Conservation (phyloP, 768 basidiomycete species). For the Rhodocollybia butyracea region DNA sequence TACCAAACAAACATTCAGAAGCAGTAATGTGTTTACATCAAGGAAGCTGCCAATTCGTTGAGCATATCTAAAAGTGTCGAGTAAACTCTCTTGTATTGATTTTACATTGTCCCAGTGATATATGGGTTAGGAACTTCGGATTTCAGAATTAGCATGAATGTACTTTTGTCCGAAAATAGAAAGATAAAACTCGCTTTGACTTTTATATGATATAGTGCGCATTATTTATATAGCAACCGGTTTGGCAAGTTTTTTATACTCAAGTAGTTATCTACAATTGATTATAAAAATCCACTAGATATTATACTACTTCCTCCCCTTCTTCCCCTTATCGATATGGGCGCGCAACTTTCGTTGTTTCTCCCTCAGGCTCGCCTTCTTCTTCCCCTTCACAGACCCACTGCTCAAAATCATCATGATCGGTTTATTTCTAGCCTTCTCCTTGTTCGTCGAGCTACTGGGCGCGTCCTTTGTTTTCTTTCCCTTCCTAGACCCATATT, state of each 20-base stretch:
- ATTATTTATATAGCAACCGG: background rate
- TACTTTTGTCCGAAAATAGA: too few species aligned
- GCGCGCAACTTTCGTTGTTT: slow-evolving; percentile 77
- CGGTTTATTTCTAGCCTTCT: slow-evolving; percentile 92
- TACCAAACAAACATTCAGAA: too few species aligned
- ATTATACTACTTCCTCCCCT: slow-evolving; percentile 12
- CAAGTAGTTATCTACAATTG: background rate
- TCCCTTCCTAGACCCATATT: slow-evolving; percentile 87
- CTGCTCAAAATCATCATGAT: slow-evolving; percentile 91
- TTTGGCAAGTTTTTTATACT: background rate
- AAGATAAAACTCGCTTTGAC: too few species aligned
- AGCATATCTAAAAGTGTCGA: too few species aligned
- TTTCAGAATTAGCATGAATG: too few species aligned
- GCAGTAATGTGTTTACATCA: too few species aligned
- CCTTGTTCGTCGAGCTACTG: slow-evolving; percentile 87
- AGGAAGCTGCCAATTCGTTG: too few species aligned
- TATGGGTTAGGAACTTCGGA: too few species aligned
- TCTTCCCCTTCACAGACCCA: slow-evolving; percentile 74
- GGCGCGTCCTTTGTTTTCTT: slow-evolving; percentile 82
- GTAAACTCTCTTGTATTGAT: too few species aligned
- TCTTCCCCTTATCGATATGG: slow-evolving; percentile 74
- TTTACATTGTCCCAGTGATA: too few species aligned
- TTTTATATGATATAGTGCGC: too few species aligned
- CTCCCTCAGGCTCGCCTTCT: slow-evolving; percentile 76
- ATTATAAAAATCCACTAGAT: background rate